Conservation (phyloP, 208 protist species). For the Leishmania arabica region DNA sequence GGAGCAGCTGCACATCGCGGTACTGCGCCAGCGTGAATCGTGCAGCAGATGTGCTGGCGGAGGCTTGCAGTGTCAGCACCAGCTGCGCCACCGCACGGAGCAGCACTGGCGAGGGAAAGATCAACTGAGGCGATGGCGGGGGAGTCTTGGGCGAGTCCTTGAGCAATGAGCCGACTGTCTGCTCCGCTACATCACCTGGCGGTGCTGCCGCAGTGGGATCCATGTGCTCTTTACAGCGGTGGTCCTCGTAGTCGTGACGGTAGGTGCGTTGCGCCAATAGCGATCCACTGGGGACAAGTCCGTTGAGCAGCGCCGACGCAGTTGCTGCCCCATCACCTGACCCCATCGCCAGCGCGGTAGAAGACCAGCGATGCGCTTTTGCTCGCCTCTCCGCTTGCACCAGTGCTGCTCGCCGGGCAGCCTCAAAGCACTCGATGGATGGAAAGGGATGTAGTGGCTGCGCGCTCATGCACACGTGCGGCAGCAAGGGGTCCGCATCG, state of each 20-base stretch:
- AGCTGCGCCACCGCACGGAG: conserved; percentile 29
- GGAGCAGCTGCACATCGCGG: conserved; percentile 13
- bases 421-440: conserved; percentile 13
- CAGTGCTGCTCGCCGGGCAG: background rate
- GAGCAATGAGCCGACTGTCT: background rate
- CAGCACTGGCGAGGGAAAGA: conserved; percentile 22
- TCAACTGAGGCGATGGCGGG: background rate
- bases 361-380: background rate
- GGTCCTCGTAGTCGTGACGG: background rate
- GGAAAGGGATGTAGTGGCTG: conserved; percentile 4
- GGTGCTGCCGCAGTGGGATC: background rate
- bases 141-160: background rate
- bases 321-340: background rate
- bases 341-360: background rate
- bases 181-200: background rate
- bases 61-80: conserved; percentile 25
- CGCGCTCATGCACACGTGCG: conserved; percentile 5
- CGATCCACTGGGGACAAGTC: conserved; percentile 4
- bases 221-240: background rate
- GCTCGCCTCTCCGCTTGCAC: background rate
- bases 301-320: background rate
- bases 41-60: conserved; percentile 15
- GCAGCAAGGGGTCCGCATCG: background rate
- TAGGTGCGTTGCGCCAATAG: conserved; percentile 1
- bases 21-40: conserved; percentile 18